Conservation (phyloP, 306 rosid genomes). For the Vigna trinervia region DNA sequence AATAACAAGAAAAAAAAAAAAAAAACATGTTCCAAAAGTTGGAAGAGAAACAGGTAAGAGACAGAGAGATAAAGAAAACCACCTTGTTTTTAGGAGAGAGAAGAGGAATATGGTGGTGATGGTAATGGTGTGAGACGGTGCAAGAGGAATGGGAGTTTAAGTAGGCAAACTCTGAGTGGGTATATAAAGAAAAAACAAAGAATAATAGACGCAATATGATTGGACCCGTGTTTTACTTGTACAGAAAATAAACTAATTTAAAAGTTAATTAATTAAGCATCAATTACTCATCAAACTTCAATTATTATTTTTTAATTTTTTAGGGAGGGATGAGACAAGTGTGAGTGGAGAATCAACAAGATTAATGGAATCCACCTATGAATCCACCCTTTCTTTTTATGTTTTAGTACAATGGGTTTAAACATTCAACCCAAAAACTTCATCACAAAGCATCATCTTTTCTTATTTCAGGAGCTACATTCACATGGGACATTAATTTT, state of each 20-base stretch:
- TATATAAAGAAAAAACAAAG: background rate
- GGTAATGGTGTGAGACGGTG: conserved; percentile 22
- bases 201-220: conserved; percentile 29
- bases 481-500: background rate
- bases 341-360: conserved; percentile 48
- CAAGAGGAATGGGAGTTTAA: conserved; percentile 19
- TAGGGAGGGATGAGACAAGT: conserved; percentile 24
- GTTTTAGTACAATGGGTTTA: background rate
- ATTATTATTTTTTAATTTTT: conserved; percentile 12
- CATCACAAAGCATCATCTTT: background rate
- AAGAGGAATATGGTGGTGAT: background rate
- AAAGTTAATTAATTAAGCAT: background rate
- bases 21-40: background rate
- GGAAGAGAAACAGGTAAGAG: background rate
- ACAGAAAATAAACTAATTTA: background rate
- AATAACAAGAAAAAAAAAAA: too few species aligned
- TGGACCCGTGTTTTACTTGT: background rate
- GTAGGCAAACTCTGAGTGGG: conserved; percentile 20
- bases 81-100: conserved; percentile 37
- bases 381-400: conserved; percentile 42
- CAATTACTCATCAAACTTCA: background rate
- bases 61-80: background rate
- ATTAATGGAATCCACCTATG: conserved; percentile 60
- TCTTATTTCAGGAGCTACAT: background rate
- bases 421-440: background rate